Evolutionary conservation across 2,329 filamentous ascomycete genomes (phyloP).

Genomic region (Camptophora hylomeconis): DNA sequence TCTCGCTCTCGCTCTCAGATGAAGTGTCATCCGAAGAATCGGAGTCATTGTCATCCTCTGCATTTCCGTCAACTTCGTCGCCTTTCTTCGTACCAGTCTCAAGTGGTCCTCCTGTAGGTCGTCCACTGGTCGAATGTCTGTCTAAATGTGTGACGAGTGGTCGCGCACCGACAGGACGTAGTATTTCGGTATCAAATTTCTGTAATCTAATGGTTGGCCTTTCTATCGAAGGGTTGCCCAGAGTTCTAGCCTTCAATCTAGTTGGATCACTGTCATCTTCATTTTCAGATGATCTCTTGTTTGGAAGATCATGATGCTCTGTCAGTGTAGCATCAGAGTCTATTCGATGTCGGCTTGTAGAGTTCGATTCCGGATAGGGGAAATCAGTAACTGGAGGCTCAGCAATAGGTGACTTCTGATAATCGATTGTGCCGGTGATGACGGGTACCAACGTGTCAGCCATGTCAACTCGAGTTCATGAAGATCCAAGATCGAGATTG

Average conservation of each 20-base stretch:
- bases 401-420: slow-evolving; percentile 4
- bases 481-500: neutral
- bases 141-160: too few species aligned
- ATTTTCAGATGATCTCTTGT: neutral
- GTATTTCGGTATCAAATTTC: slow-evolving; percentile 11
- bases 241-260: too few species aligned
- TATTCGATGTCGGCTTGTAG: neutral
- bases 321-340: slow-evolving; percentile 3
- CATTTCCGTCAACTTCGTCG: too few species aligned
- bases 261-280: neutral
- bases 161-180: slow-evolving; percentile 6
- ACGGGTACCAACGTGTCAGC: slow-evolving; percentile 8
- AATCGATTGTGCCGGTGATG: slow-evolving; percentile 6
- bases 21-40: too few species aligned
- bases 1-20: slow-evolving; percentile 9
- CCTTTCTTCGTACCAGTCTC: too few species aligned
- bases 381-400: slow-evolving; percentile 7
- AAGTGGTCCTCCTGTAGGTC: too few species aligned
- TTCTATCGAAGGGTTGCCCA: too few species aligned
- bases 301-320: too few species aligned
- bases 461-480: slow-evolving; percentile 3
- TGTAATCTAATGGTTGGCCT: slow-evolving; percentile 5
- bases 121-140: too few species aligned
- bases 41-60: too few species aligned
- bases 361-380: slow-evolving; percentile 2